Percentiles rank a stretch among this genome's conserved stretches.
Conservation (phyloP, 2,329 filamentous ascomycete species). For the Botryosphaeria agaves region DNA sequence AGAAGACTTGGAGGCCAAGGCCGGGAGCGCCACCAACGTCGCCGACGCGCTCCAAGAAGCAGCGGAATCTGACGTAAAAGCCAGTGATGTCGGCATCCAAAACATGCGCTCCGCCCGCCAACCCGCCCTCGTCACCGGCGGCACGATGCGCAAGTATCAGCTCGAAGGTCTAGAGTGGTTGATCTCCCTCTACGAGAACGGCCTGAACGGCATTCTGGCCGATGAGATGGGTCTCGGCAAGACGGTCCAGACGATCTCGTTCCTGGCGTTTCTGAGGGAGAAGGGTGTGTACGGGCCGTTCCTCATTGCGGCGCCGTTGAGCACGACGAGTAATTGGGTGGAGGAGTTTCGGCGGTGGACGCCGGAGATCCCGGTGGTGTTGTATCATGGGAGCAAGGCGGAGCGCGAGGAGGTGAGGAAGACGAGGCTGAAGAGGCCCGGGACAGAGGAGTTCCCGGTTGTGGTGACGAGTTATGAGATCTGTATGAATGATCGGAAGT, state of each 20-base stretch:
- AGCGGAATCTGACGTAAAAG: constrained; percentile 38
- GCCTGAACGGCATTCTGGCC: constrained; percentile 77
- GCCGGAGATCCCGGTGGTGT: constrained; percentile 67
- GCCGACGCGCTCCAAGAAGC: constrained; percentile 41
- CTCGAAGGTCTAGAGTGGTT: constrained; percentile 92
- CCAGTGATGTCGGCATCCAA: constrained; percentile 43
- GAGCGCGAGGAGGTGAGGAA: constrained; percentile 62
- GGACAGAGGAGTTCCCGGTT: constrained; percentile 62
- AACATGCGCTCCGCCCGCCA: constrained; percentile 69
- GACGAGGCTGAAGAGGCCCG: constrained; percentile 52
- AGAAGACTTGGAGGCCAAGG: constrained; percentile 35
- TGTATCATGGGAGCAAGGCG: constrained; percentile 76
- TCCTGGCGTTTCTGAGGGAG: constrained; percentile 75
- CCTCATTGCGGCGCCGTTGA: constrained; percentile 75
- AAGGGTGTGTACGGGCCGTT: constrained; percentile 81
- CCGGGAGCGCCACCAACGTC: constrained; percentile 31
- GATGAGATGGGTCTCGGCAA: constrained; percentile 94
- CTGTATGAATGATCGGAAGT: constrained; percentile 74
- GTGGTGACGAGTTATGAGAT: constrained; percentile 95
- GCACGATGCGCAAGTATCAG: constrained; percentile 87
- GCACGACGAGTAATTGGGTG: constrained; percentile 89
- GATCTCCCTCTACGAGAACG: constrained; percentile 66
- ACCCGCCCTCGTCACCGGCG: constrained; percentile 68
- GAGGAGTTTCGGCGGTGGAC: constrained; percentile 88
- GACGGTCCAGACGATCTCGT: constrained; percentile 77